Percentiles rank a stretch among this genome's conserved stretches.
phyloP scores from a whole-genome alignment of 192 early-diverging fungal genomes.

The Gaertneriomyces sp. region DNA sequence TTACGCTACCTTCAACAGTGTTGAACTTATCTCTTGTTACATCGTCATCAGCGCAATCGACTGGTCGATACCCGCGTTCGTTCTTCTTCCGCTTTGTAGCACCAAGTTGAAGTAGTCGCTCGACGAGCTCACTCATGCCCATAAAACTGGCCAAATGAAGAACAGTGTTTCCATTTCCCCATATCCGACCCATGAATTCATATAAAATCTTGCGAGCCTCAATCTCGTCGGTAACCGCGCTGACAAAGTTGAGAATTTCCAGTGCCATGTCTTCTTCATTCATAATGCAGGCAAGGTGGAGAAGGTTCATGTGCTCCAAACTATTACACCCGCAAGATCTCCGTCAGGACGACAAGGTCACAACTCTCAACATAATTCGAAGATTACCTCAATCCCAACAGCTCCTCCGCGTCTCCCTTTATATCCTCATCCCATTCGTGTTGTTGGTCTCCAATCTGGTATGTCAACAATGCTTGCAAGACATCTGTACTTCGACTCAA shows the following conservation, averaged over 20 bases:
- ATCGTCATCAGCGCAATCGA: slow-evolving; percentile 66
- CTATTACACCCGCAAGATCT: background rate
- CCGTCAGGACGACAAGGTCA: no score
- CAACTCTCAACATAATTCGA: no score
- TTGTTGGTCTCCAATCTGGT: slow-evolving; percentile 52
- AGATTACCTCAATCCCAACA: slow-evolving; percentile 49
- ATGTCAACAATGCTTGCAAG: slow-evolving; percentile 42
- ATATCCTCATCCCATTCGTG: slow-evolving; percentile 58
- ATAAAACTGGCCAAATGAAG: slow-evolving; percentile 62
- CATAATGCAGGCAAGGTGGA: slow-evolving; percentile 63
- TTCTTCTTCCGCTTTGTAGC: slow-evolving; percentile 52
- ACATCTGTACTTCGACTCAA: slow-evolving; percentile 19
- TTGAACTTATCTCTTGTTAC: slow-evolving; percentile 47
- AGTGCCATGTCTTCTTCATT: slow-evolving; percentile 63
- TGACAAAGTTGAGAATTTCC: slow-evolving; percentile 60
- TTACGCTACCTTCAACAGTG: slow-evolving; percentile 32
- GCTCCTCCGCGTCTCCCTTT: slow-evolving; percentile 54
- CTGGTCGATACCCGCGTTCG: slow-evolving; percentile 60
- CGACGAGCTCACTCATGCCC: slow-evolving; percentile 63
- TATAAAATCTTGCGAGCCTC: slow-evolving; percentile 60
- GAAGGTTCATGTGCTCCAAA: slow-evolving; percentile 49
- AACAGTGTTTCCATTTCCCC: slow-evolving; percentile 66
- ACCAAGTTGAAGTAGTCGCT: slow-evolving; percentile 51
- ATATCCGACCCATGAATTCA: slow-evolving; percentile 66
- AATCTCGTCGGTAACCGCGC: slow-evolving; percentile 51